These are phyloP conservation scores for Heteromeles arbutifolia DNA, from an alignment of 306 rosid species.

Conservation along the genomic window DNA sequence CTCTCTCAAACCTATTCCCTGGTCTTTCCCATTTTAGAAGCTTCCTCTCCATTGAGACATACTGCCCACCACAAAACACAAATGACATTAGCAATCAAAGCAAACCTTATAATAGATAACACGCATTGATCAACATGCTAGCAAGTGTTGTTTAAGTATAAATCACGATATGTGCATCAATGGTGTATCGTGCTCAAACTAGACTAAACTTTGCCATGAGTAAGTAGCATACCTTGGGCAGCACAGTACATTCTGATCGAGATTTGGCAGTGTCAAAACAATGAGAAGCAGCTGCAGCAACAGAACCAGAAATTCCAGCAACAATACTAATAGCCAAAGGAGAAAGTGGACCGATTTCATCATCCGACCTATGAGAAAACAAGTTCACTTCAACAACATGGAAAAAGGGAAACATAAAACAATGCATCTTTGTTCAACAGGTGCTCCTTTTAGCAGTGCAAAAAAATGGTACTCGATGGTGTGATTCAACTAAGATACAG, in stretches of 20 bases:
- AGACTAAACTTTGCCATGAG: slow-evolving; percentile 2
- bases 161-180: neutral
- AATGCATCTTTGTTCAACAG: neutral
- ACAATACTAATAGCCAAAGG: slow-evolving; percentile 67
- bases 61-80: slow-evolving; percentile 38
- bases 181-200: neutral
- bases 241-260: slow-evolving; percentile 66
- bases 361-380: slow-evolving; percentile 51
- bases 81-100: neutral
- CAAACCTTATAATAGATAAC: neutral
- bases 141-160: neutral
- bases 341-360: slow-evolving; percentile 69
- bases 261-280: slow-evolving; percentile 82
- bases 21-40: slow-evolving; percentile 62
- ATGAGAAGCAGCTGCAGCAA: slow-evolving; percentile 95
- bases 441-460: neutral
- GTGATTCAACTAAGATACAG: neutral
- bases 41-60: slow-evolving; percentile 64
- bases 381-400: slow-evolving; percentile 1
- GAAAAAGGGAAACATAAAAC: neutral
- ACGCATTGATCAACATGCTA: neutral
- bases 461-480: neutral
- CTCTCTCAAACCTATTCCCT: slow-evolving; percentile 66
- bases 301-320: slow-evolving; percentile 81
- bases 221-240: slow-evolving; percentile 57